Conservation (phyloP, 305 asterid genomes). For the Stenogyne calaminthoides region DNA sequence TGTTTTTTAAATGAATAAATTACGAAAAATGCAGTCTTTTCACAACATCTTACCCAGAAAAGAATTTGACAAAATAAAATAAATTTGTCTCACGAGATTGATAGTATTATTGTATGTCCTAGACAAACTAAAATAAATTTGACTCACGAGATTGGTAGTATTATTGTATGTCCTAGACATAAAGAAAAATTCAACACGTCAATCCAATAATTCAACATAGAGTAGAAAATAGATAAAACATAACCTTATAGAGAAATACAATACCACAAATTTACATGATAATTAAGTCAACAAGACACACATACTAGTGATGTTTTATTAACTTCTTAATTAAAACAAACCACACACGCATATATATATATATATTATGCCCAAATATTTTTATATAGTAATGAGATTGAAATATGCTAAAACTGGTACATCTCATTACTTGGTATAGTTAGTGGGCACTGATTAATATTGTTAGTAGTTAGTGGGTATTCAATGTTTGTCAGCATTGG, state of each 20-base stretch:
- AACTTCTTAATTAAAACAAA: conserved; percentile 30
- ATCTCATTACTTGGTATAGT: conserved; percentile 58
- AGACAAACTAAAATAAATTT: no score
- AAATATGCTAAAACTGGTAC: conserved; percentile 44
- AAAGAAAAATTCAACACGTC: background rate
- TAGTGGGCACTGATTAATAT: conserved; percentile 48
- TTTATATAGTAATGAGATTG: conserved; percentile 16
- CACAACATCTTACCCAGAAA: no score
- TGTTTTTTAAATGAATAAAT: no score
- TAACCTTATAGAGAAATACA: background rate
- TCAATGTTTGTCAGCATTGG: conserved; percentile 51
- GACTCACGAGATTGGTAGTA: no score
- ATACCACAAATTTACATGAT: conserved; percentile 15
- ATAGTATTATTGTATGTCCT: no score
- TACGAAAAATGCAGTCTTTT: no score
- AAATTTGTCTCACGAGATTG: no score
- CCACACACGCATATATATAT: conserved; percentile 12
- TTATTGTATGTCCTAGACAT: no score
- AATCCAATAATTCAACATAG: background rate
- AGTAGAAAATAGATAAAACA: background rate
- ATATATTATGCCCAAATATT: conserved; percentile 6
- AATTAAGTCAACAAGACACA: conserved; percentile 11
- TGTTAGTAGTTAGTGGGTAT: conserved; percentile 58
- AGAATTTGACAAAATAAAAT: no score
- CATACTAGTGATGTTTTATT: conserved; percentile 12